phyloP scores from a whole-genome alignment of 2,329 filamentous ascomycete species.

The Cytospora schulzeri region DNA sequence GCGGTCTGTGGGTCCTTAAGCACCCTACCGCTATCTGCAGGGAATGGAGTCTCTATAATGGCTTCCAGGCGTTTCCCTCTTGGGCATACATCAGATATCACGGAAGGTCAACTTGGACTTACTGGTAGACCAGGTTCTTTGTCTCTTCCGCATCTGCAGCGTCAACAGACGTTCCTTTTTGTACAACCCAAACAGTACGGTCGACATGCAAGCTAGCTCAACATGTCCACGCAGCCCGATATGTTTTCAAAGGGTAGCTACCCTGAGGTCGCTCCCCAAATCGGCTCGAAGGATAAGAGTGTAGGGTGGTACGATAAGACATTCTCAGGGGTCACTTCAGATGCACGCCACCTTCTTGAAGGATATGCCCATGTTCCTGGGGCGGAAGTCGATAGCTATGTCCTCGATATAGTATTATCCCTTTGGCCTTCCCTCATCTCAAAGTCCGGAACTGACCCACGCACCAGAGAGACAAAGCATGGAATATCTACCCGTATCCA shows the following conservation, averaged over 20 bases:
- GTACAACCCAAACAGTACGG: background rate
- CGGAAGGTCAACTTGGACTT: background rate
- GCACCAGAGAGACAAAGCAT: constrained; percentile 40
- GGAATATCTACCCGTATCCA: constrained; percentile 41
- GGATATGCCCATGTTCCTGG: constrained; percentile 31
- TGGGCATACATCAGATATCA: background rate
- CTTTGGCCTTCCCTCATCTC: background rate
- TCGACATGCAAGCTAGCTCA: background rate
- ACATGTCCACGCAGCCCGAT: background rate
- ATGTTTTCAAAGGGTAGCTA: background rate
- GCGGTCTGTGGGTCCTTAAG: background rate
- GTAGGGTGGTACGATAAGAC: constrained; percentile 19
- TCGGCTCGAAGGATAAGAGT: constrained; percentile 12
- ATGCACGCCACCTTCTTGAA: constrained; percentile 31
- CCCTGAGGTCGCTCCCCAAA: background rate
- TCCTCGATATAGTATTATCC: constrained; percentile 28
- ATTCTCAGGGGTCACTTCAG: background rate
- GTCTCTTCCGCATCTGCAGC: background rate
- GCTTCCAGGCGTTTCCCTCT: background rate
- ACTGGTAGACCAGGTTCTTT: no score
- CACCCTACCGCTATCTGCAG: background rate
- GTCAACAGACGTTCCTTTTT: background rate
- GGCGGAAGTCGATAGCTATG: constrained; percentile 31
- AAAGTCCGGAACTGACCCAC: background rate
- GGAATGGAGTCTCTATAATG: background rate